phyloP scores from a whole-genome alignment of 2,329 filamentous ascomycete species.

The Colletotrichum sp. region DNA sequence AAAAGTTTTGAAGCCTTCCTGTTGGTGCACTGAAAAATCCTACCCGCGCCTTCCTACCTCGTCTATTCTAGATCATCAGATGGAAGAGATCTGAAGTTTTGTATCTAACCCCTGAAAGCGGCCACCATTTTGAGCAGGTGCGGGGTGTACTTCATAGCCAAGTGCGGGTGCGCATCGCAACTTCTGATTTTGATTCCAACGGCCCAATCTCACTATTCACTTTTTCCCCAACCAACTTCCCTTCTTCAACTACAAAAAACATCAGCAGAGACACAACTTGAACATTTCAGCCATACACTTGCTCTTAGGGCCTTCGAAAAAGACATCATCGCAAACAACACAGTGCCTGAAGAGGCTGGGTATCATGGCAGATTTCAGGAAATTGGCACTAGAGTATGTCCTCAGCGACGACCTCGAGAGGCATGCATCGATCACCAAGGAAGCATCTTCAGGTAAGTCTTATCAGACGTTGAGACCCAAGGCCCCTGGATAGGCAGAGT shows the following conservation, averaged over 20 bases:
- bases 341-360: neutral
- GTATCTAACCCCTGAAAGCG: neutral
- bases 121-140: neutral
- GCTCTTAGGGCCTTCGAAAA: neutral
- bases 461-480: neutral
- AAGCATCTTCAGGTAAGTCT: slow-evolving; percentile 47
- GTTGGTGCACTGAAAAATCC: neutral
- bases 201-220: neutral
- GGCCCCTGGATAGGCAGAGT: neutral
- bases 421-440: slow-evolving; percentile 44
- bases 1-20: neutral
- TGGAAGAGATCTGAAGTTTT: neutral
- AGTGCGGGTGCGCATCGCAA: neutral
- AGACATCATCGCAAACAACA: neutral
- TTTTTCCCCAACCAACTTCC: neutral
- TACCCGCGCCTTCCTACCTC: neutral
- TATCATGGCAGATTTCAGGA: slow-evolving; percentile 56
- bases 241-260: neutral
- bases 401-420: slow-evolving; percentile 53
- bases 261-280: too few species aligned
- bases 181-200: neutral
- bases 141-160: neutral
- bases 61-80: neutral
- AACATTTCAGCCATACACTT: neutral
- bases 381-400: slow-evolving; percentile 60